phyloP scores from a whole-genome alignment of 768 basidiomycete species.

The Suillus americanus region DNA sequence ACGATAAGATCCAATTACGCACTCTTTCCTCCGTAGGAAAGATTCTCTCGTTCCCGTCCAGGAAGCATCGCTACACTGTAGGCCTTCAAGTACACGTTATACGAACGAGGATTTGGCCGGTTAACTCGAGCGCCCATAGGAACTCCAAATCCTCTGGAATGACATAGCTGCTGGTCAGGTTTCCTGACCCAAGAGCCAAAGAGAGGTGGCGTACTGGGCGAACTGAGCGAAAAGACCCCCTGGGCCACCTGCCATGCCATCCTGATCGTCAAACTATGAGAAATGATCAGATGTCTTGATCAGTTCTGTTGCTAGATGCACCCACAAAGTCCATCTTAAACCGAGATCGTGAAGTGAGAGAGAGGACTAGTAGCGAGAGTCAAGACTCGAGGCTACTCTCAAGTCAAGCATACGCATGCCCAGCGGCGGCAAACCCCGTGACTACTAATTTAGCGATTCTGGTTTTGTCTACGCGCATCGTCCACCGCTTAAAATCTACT shows the following conservation, averaged over 20 bases:
- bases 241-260: constrained; percentile 47
- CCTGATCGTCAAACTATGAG: constrained; percentile 36
- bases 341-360: constrained; percentile 18
- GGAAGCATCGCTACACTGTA: constrained; percentile 95
- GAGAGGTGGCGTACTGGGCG: constrained; percentile 47
- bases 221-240: constrained; percentile 66
- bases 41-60: constrained; percentile 80
- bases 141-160: constrained; percentile 51
- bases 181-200: not conserved
- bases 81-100: constrained; percentile 91
- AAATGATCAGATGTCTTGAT: constrained; percentile 4
- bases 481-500: constrained; percentile 14
- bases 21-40: constrained; percentile 98
- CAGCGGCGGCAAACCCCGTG: constrained; percentile 29
- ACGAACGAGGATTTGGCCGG: constrained; percentile 64
- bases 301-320: not conserved
- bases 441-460: constrained; percentile 20
- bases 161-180: constrained; percentile 19
- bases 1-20: constrained; percentile 37
- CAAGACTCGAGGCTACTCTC: not conserved
- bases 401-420: constrained; percentile 25
- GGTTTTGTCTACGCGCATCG: not conserved
- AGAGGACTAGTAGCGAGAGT: constrained; percentile 11
- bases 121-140: constrained; percentile 47
- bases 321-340: constrained; percentile 41